Percentiles rank a stretch among this genome's conserved stretches.
Evolutionary conservation across 805 yeast species (phyloP).

Genomic region (Priceomyces castillae): DNA sequence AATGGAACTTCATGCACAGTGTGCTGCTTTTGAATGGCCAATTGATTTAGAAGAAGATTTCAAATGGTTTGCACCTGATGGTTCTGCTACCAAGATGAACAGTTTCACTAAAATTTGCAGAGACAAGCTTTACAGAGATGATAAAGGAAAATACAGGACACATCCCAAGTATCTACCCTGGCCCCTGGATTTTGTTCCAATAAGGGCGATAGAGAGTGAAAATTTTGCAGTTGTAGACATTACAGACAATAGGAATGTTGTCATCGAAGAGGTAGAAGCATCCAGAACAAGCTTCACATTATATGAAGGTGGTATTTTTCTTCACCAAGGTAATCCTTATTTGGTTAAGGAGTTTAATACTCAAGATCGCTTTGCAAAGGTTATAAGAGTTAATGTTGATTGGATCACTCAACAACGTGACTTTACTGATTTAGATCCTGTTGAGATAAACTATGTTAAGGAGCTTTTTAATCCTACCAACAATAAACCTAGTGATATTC

Average conservation of each 20-base stretch:
- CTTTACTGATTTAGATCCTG: constrained; percentile 89
- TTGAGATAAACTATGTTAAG: constrained; percentile 61
- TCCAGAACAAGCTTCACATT: constrained; percentile 86
- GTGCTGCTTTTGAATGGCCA: constrained; percentile 89
- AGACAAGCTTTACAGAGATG: constrained; percentile 35
- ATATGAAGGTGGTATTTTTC: constrained; percentile 88
- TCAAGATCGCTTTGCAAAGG: constrained; percentile 78
- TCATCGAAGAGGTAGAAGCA: constrained; percentile 87
- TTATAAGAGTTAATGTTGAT: constrained; percentile 84
- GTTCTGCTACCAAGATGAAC: constrained; percentile 12
- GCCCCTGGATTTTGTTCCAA: constrained; percentile 73
- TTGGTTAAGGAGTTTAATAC: constrained; percentile 80
- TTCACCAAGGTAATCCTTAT: constrained; percentile 92
- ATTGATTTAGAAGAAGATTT: constrained; percentile 52
- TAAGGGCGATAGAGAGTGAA: constrained; percentile 81
- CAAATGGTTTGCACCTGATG: constrained; percentile 51
- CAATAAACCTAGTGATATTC: constrained; percentile 37
- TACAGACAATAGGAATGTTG: constrained; percentile 69
- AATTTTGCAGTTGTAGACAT: constrained; percentile 87
- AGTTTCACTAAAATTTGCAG: constrained; percentile 31
- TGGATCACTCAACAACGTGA: constrained; percentile 94
- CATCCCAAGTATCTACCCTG: constrained; percentile 64
- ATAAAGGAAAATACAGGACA: constrained; percentile 29
- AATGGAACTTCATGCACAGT: constrained; percentile 81
- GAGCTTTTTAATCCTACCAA: constrained; percentile 43